Percentiles rank a stretch among this genome's conserved stretches.
phyloP scores from a whole-genome alignment of 345 rosid species.

The Cardamine resedifolia region DNA sequence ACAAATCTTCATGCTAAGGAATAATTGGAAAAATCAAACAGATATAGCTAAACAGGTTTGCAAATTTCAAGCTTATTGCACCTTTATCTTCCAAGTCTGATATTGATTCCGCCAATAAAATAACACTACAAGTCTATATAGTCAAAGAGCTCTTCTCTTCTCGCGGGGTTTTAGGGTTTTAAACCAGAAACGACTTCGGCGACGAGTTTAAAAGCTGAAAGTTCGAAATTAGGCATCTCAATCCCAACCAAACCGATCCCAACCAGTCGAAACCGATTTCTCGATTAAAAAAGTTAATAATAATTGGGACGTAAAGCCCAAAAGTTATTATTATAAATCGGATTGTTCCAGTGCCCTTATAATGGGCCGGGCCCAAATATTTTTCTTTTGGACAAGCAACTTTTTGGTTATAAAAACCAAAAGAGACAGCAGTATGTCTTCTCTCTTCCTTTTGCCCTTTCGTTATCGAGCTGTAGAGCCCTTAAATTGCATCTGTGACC shows the following conservation, averaged over 20 bases:
- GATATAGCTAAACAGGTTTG: no score
- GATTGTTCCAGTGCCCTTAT: not conserved
- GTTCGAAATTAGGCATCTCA: not conserved
- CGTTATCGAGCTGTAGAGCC: slow-evolving; percentile 8
- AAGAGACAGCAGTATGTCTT: rapidly evolving
- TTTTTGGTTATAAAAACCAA: slow-evolving; percentile 2
- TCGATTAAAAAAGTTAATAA: not conserved
- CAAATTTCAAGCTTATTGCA: no score
- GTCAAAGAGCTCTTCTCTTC: not conserved
- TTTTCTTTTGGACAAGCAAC: not conserved
- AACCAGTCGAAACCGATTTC: not conserved
- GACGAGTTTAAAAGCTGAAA: not conserved
- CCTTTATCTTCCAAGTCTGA: no score
- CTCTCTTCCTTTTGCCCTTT: slow-evolving; percentile 8
- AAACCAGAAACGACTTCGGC: not conserved
- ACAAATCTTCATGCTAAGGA: not conserved
- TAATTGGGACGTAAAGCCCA: not conserved
- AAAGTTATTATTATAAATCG: not conserved
- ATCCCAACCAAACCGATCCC: not conserved
- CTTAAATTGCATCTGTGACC: slow-evolving; percentile 1
- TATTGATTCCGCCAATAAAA: not conserved
- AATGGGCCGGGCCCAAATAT: not conserved
- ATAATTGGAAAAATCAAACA: no score
- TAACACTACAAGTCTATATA: not conserved
- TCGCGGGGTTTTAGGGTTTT: slow-evolving; percentile 27